These are phyloP conservation scores for Cladophialophora chaetospira DNA, from an alignment of 2,329 filamentous ascomycete genomes.

Conservation along the genomic window DNA sequence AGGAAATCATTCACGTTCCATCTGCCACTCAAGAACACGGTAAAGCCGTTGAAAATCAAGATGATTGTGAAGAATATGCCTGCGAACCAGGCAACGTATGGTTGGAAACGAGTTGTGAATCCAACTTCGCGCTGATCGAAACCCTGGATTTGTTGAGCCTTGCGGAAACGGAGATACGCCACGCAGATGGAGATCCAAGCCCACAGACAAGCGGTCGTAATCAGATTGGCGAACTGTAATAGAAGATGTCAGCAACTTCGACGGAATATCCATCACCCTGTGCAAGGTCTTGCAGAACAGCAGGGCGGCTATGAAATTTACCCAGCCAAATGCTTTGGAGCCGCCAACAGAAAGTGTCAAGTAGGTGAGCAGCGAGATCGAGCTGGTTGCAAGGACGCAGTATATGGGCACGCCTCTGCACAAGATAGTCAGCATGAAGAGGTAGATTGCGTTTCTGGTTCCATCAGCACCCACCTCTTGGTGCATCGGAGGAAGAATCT, in stretches of 20 bases:
- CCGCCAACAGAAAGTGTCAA: conserved; percentile 65
- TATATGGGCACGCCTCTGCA: conserved; percentile 61
- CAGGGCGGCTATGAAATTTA: neutral
- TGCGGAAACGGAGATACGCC: conserved; percentile 70
- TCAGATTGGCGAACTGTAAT: conserved; percentile 61
- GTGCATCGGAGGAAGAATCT: conserved; percentile 53
- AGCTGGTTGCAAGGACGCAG: conserved; percentile 65
- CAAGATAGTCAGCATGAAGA: neutral
- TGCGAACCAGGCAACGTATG: conserved; percentile 68
- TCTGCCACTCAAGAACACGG: conserved; percentile 1
- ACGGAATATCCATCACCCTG: neutral
- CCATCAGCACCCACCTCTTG: conserved; percentile 42
- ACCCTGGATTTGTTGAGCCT: conserved; percentile 67
- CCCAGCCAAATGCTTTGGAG: conserved; percentile 67
- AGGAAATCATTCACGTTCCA: conserved; percentile 6
- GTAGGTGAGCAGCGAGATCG: conserved; percentile 69
- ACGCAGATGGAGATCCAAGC: conserved; percentile 68
- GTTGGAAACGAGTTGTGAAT: conserved; percentile 67
- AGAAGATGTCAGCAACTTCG: neutral
- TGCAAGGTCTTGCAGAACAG: neutral
- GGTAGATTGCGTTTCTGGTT: neutral
- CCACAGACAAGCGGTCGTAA: conserved; percentile 50
- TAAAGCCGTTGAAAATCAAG: conserved; percentile 68
- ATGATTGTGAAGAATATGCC: conserved; percentile 55
- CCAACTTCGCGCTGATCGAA: conserved; percentile 56